Conservation (phyloP, 2,329 filamentous ascomycete genomes). For the Zasmidium cellare region DNA sequence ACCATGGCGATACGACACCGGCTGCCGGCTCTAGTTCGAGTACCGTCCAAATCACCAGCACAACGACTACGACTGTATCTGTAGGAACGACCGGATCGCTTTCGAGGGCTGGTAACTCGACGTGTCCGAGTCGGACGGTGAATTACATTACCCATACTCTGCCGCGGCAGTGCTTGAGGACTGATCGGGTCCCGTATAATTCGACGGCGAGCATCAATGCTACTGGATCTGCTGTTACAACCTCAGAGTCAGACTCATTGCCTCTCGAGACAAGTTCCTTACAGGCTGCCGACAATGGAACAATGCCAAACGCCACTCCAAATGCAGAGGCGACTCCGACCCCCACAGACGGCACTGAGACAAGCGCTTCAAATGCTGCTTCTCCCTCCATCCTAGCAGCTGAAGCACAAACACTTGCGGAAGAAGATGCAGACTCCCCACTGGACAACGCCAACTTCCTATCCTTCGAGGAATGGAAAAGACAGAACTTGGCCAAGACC, state of each 20-base stretch:
- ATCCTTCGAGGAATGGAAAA: constrained; percentile 98
- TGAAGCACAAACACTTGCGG: constrained; percentile 35
- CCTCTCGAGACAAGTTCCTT: too few relatives aligned
- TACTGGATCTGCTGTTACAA: background rate
- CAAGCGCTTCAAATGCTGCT: background rate
- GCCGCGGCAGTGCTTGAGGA: constrained; percentile 72
- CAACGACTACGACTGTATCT: constrained; percentile 3
- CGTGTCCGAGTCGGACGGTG: constrained; percentile 61
- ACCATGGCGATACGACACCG: constrained; percentile 4
- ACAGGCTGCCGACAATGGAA: background rate
- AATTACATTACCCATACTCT: constrained; percentile 81
- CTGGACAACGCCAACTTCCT: constrained; percentile 81
- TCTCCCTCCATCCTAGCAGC: constrained; percentile 2
- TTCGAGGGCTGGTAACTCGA: constrained; percentile 25
- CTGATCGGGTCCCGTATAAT: constrained; percentile 51
- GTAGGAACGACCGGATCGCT: constrained; percentile 3
- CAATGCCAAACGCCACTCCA: background rate
- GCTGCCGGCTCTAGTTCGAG: constrained; percentile 13
- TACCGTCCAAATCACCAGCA: constrained; percentile 9
- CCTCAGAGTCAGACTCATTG: background rate
- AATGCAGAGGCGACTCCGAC: background rate
- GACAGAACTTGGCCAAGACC: constrained; percentile 80
- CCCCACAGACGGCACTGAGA: constrained; percentile 2
- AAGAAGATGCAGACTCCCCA: constrained; percentile 63
- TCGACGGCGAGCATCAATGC: background rate